Evolutionary conservation across 208 protist genomes (phyloP).

Genomic region (Crithidia acanthocephali): DNA sequence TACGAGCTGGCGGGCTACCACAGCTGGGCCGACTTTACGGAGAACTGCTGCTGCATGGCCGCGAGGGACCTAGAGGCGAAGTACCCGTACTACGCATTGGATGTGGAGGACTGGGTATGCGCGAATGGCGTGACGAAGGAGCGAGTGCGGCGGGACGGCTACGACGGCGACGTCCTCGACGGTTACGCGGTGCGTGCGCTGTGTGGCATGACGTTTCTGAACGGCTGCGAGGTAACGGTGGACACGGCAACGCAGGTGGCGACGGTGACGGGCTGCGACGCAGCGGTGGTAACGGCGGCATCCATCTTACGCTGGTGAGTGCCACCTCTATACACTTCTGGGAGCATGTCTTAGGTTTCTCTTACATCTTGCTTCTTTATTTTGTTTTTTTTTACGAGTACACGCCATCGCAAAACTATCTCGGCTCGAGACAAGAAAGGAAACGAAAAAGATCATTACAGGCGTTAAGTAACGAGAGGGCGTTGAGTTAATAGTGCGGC

Average conservation of each 20-base stretch:
- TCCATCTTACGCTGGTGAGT: conserved; percentile 43
- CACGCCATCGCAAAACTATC: too few relatives aligned
- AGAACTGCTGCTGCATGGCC: conserved; percentile 69
- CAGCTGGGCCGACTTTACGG: conserved; percentile 58
- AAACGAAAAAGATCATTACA: too few relatives aligned
- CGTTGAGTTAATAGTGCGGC: too few relatives aligned
- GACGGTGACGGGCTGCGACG: conserved; percentile 31
- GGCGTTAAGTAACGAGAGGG: too few relatives aligned
- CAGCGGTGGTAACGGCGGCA: conserved; percentile 4
- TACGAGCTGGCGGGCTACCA: conserved; percentile 61
- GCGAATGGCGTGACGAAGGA: conserved; percentile 71
- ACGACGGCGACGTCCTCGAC: conserved; percentile 27
- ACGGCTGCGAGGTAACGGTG: conserved; percentile 44
- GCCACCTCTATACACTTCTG: background rate
- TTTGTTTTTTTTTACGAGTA: too few relatives aligned
- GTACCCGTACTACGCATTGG: conserved; percentile 65
- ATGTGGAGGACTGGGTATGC: conserved; percentile 81
- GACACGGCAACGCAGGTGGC: background rate
- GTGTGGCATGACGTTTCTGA: conserved; percentile 70
- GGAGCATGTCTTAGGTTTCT: background rate
- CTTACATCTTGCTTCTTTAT: background rate
- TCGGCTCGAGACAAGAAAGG: too few relatives aligned
- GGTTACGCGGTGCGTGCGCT: conserved; percentile 65
- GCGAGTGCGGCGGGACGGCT: conserved; percentile 63
- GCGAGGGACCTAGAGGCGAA: conserved; percentile 13